Evolutionary conservation across 164 flowering plant genomes (phyloP).

Genomic region (Protea cynaroides): DNA sequence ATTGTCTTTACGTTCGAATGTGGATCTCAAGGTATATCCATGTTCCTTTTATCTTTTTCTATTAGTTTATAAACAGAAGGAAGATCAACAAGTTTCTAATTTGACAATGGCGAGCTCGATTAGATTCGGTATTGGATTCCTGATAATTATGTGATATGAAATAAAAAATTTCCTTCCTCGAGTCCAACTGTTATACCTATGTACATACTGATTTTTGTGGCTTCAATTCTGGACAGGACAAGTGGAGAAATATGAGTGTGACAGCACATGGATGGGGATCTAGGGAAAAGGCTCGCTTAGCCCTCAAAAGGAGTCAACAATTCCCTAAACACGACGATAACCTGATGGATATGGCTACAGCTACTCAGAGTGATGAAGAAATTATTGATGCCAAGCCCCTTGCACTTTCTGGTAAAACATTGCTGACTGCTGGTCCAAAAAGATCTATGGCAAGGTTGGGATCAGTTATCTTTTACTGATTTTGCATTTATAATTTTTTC

Average conservation of each 20-base stretch:
- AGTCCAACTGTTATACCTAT: neutral
- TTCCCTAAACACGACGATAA: slow-evolving; percentile 47
- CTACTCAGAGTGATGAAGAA: slow-evolving; percentile 32
- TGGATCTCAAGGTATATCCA: slow-evolving; percentile 78
- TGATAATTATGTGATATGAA: neutral
- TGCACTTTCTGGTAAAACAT: slow-evolving; percentile 26
- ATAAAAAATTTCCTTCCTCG: no score
- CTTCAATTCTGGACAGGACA: slow-evolving; percentile 42
- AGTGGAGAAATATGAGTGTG: slow-evolving; percentile 96
- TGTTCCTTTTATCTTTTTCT: neutral
- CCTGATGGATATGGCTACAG: slow-evolving; percentile 11
- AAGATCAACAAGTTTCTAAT: neutral
- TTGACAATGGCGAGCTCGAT: neutral
- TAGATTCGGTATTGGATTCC: no score
- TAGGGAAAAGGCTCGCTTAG: slow-evolving; percentile 64
- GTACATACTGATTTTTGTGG: neutral
- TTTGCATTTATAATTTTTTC: no score
- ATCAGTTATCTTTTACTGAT: neutral
- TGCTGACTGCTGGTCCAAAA: slow-evolving; percentile 56
- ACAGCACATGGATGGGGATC: slow-evolving; percentile 90
- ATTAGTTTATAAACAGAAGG: neutral
- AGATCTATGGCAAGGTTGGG: slow-evolving; percentile 58
- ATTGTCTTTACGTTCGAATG: slow-evolving; percentile 79
- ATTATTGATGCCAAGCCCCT: slow-evolving; percentile 52
- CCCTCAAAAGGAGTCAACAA: slow-evolving; percentile 52